Conservation (phyloP, 169 alveolate genomes). For the Plasmodium reichenowi region DNA sequence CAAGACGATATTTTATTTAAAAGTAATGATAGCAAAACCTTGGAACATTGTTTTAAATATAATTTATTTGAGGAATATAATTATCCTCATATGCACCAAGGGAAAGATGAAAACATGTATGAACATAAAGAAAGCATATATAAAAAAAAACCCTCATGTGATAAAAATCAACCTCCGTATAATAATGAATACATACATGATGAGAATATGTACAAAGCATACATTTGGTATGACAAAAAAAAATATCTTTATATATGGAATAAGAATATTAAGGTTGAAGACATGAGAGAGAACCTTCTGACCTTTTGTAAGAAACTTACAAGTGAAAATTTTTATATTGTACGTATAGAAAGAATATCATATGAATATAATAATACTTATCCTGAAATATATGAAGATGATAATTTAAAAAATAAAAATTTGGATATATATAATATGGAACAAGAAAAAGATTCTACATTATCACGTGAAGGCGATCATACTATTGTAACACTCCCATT, state of each 20-base stretch:
- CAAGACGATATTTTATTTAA: conserved; percentile 9
- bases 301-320: conserved; percentile 38
- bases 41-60: no score
- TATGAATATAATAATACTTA: conserved; percentile 9
- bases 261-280: conserved; percentile 4
- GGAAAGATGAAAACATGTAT: no score
- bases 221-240: not conserved
- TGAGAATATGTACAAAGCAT: not conserved
- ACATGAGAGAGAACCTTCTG: conserved; percentile 12
- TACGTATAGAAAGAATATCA: conserved; percentile 13
- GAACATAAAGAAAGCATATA: no score
- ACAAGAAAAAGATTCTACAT: conserved; percentile 6
- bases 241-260: conserved; percentile 6
- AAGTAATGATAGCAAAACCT: not conserved
- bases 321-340: conserved; percentile 21
- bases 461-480: not conserved
- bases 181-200: not conserved
- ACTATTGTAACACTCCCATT: not conserved
- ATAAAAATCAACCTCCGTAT: not conserved
- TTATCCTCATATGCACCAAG: no score
- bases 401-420: not conserved
- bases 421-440: not conserved
- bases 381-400: not conserved
- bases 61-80: no score
- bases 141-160: no score